Conservation (phyloP, 1,284 basidiomycete genomes). For the Ustilago sp. region DNA sequence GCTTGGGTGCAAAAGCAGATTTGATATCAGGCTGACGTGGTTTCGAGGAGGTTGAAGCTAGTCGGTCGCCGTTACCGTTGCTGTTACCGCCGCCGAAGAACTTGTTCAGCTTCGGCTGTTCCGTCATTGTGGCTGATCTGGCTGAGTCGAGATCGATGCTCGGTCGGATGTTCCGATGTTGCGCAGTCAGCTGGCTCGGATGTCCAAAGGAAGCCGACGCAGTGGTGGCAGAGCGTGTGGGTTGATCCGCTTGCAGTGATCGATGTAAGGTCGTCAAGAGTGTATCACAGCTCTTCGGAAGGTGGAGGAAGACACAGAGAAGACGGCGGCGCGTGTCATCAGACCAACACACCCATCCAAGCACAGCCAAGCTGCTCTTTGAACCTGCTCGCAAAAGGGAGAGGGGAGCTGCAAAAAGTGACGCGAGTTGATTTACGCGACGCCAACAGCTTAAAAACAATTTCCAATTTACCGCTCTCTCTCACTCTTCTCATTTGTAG, state of each 20-base stretch:
- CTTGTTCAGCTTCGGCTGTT: conserved; percentile 46
- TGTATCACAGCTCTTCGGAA: not conserved
- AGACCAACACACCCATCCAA: conserved; percentile 12
- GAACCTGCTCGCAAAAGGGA: not conserved
- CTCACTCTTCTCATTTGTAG: too few species aligned
- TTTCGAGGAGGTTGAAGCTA: conserved; percentile 24
- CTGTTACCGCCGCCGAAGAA: conserved; percentile 29
- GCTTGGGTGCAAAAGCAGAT: conserved; percentile 58
- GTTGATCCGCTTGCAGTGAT: not conserved
- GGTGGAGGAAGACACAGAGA: not conserved
- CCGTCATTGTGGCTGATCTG: conserved; percentile 24
- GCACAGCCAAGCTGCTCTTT: not conserved
- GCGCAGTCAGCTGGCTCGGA: not conserved
- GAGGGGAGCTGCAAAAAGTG: not conserved
- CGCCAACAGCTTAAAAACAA: not conserved
- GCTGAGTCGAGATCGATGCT: conserved; percentile 7
- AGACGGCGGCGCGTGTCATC: conserved; percentile 5
- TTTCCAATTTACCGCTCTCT: too few species aligned
- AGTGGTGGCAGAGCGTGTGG: not conserved
- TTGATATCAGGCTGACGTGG: conserved; percentile 54
- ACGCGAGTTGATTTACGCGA: conserved; percentile 4
- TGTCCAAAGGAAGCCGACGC: not conserved
- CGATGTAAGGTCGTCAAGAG: not conserved
- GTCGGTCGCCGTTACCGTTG: conserved; percentile 5
- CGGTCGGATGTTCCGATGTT: not conserved